Evolutionary conservation across 306 rosid genomes (phyloP).

Genomic region (Gastrolobium villosum): DNA sequence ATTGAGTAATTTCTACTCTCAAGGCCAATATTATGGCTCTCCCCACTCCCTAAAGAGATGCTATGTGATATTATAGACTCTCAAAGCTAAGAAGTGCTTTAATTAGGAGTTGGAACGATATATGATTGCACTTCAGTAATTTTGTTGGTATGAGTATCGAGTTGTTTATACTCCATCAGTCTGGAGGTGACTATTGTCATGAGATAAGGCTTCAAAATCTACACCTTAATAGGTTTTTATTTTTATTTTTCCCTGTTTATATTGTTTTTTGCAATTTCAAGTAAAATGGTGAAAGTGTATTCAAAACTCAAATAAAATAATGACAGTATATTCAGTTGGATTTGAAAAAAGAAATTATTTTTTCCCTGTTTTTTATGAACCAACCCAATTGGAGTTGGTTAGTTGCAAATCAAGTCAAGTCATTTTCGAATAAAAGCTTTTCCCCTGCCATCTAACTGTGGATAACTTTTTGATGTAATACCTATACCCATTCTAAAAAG

Average conservation of each 20-base stretch:
- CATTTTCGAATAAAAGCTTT: conserved; percentile 59
- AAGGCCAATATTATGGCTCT: conserved; percentile 1
- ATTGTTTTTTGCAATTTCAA: too few species aligned
- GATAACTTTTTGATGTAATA: too few species aligned
- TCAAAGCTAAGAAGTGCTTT: conserved; percentile 24
- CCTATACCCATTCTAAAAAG: too few species aligned
- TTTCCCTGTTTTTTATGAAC: background rate
- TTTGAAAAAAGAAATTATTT: background rate
- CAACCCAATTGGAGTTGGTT: conserved; percentile 43
- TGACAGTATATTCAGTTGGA: conserved; percentile 9
- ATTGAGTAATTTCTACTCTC: conserved; percentile 41
- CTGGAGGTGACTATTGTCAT: background rate
- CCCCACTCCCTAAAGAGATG: conserved; percentile 11
- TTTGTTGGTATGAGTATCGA: conserved; percentile 4
- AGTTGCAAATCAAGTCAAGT: conserved; percentile 51
- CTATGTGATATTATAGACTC: conserved; percentile 14
- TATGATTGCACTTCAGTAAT: conserved; percentile 32
- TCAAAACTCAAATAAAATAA: background rate
- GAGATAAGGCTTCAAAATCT: background rate
- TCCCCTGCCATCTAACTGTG: conserved; percentile 51
- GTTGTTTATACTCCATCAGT: conserved; percentile 13
- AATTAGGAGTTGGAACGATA: conserved; percentile 30
- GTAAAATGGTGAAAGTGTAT: too few species aligned
- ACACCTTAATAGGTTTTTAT: too few species aligned
- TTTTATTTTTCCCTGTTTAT: too few species aligned